phyloP scores from a whole-genome alignment of 2,329 filamentous ascomycete species.

The Penicillium sp. region DNA sequence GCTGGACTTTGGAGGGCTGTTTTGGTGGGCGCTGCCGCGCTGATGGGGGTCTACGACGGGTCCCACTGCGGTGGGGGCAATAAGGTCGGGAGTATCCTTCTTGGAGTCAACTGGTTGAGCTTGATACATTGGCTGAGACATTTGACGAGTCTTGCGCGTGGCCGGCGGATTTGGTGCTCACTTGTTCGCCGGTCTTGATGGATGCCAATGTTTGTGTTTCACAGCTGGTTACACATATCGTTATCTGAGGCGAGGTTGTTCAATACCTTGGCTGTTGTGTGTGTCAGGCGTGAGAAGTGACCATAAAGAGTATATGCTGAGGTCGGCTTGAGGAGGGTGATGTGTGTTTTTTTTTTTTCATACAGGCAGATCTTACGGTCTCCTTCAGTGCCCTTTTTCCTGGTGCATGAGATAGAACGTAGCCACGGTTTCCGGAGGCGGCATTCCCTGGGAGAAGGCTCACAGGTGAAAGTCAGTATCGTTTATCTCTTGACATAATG shows the following conservation, averaged over 20 bases:
- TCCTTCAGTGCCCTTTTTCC: too few species aligned
- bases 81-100: background rate
- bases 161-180: background rate
- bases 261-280: background rate
- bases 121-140: background rate
- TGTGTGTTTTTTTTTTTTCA: background rate
- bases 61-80: background rate
- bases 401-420: too few species aligned
- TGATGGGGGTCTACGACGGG: background rate
- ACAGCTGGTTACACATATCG: background rate
- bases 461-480: too few species aligned
- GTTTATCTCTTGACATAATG: too few species aligned
- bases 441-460: too few species aligned
- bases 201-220: background rate
- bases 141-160: background rate
- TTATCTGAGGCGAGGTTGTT: background rate
- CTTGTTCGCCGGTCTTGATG: background rate
- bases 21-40: constrained; percentile 8
- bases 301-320: background rate
- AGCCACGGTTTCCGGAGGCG: too few species aligned
- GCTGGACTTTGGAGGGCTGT: background rate
- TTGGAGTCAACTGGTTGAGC: background rate
- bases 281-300: background rate
- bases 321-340: background rate
- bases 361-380: too few species aligned